Base-by-base conservation (phyloP, 2,329 filamentous ascomycete genomes). In the Cercospora janseana region DNA sequence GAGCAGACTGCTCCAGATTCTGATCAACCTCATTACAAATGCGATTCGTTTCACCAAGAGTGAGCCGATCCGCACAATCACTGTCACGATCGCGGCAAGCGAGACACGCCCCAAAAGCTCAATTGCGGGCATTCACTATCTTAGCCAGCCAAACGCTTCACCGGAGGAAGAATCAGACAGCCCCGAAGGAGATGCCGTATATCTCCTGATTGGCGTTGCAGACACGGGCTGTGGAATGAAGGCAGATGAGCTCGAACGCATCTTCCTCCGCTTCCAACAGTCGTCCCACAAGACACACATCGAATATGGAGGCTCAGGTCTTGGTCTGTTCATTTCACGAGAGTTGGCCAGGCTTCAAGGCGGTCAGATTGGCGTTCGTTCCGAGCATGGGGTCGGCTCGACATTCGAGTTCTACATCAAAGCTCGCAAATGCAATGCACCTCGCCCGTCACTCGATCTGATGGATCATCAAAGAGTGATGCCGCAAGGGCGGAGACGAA, bases 211-310 rank as follows among this genome's bases (percentile, higher is more conserved):
- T 28, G 49, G 49, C 2, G 66, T 73, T 13, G 58, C 57, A 9
- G 71, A 73, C 51, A 72, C 69, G 0, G 72, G 72, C 4, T 62
- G 67, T 9, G 72, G 72, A 1, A 60, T 75, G 15, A 65, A 62
- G 1, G 53, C 64, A 2, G 63, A 68, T 1, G 69, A 74, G 37
- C 68, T 65, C 10, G 49, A 60, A 1, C 58, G 77, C 23, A 72
- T 88, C 0, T 88, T 88, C 63, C 77, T 85, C 54, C 77, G 83
- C 16, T 88, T 88, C 63, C 78, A 80, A 7, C 85, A 88, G 66
- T 82, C 82, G 0, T 83, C 77, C 9, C 79, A 82, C 4, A 79
- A 77, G 49, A 87, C 83, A 0, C 83, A 86, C 55, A 77, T 84
- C 20, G 78, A 84, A 52, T 87, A 88, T 57, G 85, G 85, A 12